Base-by-base conservation (phyloP, 1,284 basidiomycete genomes). In the Naganishia cerealis region DNA sequence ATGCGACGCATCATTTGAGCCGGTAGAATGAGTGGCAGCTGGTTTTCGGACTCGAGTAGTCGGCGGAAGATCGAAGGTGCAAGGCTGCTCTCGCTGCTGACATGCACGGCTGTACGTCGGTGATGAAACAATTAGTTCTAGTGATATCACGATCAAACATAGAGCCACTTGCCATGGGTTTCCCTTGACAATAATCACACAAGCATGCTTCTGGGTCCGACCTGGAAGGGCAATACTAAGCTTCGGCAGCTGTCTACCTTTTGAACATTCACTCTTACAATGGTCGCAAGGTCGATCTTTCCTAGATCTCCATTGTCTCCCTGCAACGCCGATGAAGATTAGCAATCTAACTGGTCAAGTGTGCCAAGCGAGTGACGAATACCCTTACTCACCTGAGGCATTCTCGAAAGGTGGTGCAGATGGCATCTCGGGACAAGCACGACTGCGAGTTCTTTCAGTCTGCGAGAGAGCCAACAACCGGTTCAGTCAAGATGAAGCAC, bases 41-140 rank as follows among this genome's bases (percentile, higher is more conserved):
- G 70, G 67, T 29, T 70, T 71, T 18, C 74, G 71, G n/a, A 74
- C 72, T 0, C 76, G 71, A 0, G 61, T 62, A 1, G 73, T 71
- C 0, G 76, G 75, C 0, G 74, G 73, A 0, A 70, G 62, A 33
- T 71, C 57, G 38, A 76, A 77, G 0, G 76, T 77, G 66, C 76
- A 77, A 3, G 63, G 57, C 15, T 61, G 66, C 0, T 68, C 43
- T 16, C 74, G 67, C 3, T 70, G 58, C 9, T 66, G 46, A 56
- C 76, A 77, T 18, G 68, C 68, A 21, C 71, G 70, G 52, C 76
- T 63, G 16, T 21, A 36, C 1, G 3, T 10, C 1, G 0, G 0
- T 29, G n/a, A 6, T 15, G n/a, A 26, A 26, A 33, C 16, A 33
- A 26, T n/a, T 18, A 16, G 33, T n/a, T 21, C 16, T n/a, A 39